These are phyloP conservation scores for Lycium barbarum DNA, from an alignment of 257 asterid species.

Conservation along the genomic window DNA sequence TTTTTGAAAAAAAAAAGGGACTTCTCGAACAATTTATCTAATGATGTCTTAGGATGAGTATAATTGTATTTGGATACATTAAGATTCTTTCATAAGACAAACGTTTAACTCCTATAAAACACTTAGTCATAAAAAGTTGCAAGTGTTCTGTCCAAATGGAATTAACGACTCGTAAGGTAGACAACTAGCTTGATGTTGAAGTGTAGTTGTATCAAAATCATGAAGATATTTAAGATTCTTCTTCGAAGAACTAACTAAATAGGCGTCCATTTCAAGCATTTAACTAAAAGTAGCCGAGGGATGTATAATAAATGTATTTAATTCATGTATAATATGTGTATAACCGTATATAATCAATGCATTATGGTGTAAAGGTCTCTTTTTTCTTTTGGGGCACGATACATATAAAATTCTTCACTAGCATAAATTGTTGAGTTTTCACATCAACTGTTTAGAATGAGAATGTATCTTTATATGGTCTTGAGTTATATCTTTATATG, in stretches of 20 bases:
- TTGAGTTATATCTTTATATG: too few relatives aligned
- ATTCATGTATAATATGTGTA: too few relatives aligned
- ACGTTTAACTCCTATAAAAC: neutral
- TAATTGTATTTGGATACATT: neutral
- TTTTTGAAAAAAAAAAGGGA: neutral
- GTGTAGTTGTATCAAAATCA: neutral
- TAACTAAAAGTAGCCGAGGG: too few relatives aligned
- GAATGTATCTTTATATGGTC: too few relatives aligned
- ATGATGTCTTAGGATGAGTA: neutral
- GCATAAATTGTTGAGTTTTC: too few relatives aligned
- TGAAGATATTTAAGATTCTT: neutral
- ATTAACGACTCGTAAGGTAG: too few relatives aligned
- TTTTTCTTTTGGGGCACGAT: too few relatives aligned
- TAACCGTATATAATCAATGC: too few relatives aligned
- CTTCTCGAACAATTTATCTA: neutral
- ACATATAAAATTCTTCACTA: too few relatives aligned
- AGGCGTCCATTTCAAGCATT: neutral
- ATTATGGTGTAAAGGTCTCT: too few relatives aligned
- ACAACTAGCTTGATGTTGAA: neutral
- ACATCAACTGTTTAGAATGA: too few relatives aligned
- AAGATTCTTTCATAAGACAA: neutral
- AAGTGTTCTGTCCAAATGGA: neutral
- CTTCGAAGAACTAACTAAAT: neutral
- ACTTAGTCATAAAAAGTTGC: neutral
- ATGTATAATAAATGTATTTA: too few relatives aligned